A percentile compares a stretch with the other conserved stretches of the same genome.
These are phyloP conservation scores for Cichorium intybus DNA, from an alignment of 140 eudicot genomes.

Conservation along the genomic window DNA sequence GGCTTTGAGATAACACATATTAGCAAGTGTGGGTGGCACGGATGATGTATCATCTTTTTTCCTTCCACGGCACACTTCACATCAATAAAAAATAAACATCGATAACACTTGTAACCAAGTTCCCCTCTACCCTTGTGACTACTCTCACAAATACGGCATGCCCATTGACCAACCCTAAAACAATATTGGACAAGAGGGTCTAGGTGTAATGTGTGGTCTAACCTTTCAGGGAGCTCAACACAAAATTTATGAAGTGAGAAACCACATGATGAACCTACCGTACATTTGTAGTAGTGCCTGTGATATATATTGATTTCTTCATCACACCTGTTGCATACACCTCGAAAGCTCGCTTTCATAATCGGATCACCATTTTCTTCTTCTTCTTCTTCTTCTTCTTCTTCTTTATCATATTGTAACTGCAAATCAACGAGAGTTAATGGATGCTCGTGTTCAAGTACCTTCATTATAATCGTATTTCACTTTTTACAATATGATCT, in stretches of 20 bases:
- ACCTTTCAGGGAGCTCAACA: constrained; percentile 13
- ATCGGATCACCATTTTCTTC: background rate
- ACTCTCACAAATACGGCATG: background rate
- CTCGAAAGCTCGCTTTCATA: background rate
- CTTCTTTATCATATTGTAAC: background rate
- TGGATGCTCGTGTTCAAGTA: constrained; percentile 12
- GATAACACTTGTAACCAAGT: background rate
- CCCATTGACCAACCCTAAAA: accelerated
- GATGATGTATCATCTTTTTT: background rate
- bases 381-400: background rate
- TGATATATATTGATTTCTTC: background rate
- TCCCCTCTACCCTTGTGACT: background rate
- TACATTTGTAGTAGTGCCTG: constrained; percentile 10
- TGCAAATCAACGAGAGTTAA: constrained; percentile 16
- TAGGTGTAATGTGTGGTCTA: too few relatives aligned
- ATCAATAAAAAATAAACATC: background rate
- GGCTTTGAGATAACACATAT: background rate
- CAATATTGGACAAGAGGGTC: background rate
- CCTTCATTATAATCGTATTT: background rate
- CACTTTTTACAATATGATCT: too few relatives aligned
- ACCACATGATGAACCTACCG: constrained; percentile 6
- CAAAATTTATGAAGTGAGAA: constrained; percentile 18
- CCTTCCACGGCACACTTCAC: background rate
- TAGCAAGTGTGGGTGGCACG: too few relatives aligned
- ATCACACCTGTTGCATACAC: background rate